Percentiles rank a stretch among this genome's conserved stretches.
phyloP scores from a whole-genome alignment of 441 rosid genomes.

The Croton setiger region DNA sequence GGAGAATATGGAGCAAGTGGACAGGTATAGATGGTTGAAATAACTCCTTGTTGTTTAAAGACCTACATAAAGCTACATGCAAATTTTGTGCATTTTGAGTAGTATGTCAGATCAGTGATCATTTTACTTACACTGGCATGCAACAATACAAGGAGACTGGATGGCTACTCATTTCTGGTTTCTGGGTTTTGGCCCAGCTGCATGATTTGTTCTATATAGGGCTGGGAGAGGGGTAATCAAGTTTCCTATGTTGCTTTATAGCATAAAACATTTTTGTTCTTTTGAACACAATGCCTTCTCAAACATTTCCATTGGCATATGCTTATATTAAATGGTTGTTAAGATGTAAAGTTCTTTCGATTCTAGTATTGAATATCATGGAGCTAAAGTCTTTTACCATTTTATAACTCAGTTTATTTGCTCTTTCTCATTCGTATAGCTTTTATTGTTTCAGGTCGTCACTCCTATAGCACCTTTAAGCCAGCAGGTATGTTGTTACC shows the following conservation, averaged over 20 bases:
- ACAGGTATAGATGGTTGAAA: neutral
- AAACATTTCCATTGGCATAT: neutral
- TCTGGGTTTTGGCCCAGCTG: neutral
- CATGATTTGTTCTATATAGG: neutral
- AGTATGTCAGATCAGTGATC: neutral
- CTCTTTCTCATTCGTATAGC: constrained; percentile 3
- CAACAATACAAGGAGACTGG: neutral
- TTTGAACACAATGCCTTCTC: neutral
- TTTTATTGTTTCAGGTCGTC: constrained; percentile 60
- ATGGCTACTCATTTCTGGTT: neutral
- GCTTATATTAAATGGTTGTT: neutral
- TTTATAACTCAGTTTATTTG: neutral
- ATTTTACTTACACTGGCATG: neutral
- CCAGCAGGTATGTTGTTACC: constrained; percentile 68
- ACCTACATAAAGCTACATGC: neutral
- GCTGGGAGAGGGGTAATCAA: neutral
- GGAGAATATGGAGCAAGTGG: too few relatives aligned
- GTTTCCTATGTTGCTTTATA: neutral
- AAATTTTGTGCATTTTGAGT: neutral
- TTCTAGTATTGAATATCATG: neutral
- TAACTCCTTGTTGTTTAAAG: neutral
- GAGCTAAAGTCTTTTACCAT: neutral
- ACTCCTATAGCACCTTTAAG: constrained; percentile 98
- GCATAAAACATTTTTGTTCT: neutral
- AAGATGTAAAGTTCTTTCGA: neutral